Conservation (phyloP, 108 stramenopile species). For the Nitzschia sp. region DNA sequence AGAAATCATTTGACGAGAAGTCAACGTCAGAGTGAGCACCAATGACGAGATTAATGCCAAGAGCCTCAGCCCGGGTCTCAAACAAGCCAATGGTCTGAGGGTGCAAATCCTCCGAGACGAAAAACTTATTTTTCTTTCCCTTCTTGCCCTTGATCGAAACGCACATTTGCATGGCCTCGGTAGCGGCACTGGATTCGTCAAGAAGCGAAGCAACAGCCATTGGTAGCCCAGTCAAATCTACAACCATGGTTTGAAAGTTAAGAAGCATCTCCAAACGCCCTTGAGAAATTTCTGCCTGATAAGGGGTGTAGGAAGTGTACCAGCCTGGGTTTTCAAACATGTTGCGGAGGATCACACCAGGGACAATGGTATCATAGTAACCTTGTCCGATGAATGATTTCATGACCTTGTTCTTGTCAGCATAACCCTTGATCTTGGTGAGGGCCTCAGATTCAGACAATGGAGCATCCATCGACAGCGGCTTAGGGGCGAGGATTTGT, state of each 20-base stretch:
- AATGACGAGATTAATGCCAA: constrained; percentile 90
- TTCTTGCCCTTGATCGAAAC: constrained; percentile 86
- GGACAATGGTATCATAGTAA: constrained; percentile 95
- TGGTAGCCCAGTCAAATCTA: constrained; percentile 96
- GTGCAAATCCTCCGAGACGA: constrained; percentile 90
- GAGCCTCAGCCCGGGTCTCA: constrained; percentile 86
- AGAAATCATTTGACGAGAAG: constrained; percentile 74
- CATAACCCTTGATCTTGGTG: constrained; percentile 49
- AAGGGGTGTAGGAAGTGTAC: constrained; percentile 99
- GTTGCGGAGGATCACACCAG: constrained; percentile 94
- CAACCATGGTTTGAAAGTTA: constrained; percentile 98
- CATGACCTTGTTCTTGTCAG: constrained; percentile 90
- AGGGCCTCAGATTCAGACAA: constrained; percentile 93
- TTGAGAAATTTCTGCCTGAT: constrained; percentile 99
- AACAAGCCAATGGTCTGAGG: constrained; percentile 95
- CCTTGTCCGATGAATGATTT: constrained; percentile 98
- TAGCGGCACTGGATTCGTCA: constrained; percentile 96
- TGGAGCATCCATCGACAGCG: constrained; percentile 77
- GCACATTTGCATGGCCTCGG: constrained; percentile 99
- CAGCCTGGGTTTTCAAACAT: constrained; percentile 99
- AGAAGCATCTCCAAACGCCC: constrained; percentile 98
- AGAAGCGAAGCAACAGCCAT: constrained; percentile 94
- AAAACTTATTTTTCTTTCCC: constrained; percentile 90
- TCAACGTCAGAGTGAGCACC: constrained; percentile 80
- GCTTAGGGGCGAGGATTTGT: constrained; percentile 71